Evolutionary conservation across 176 grass and related monocot genomes (phyloP), one percentile per base, ranked within the genome.

Genomic region (Eragrostis nindensis): DNA sequence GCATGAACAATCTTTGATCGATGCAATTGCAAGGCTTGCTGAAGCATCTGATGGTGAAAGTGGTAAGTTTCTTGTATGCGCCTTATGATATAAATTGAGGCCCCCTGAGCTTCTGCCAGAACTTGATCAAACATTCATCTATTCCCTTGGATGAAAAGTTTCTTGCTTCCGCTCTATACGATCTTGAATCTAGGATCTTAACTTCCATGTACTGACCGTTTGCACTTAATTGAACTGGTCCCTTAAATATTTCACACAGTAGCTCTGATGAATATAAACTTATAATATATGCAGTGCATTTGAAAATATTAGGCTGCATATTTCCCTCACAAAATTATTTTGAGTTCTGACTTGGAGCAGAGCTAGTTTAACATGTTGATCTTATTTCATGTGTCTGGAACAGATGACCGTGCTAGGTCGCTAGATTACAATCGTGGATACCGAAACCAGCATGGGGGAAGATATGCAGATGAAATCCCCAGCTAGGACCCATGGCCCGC

Each of bases 41-140:
- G 77, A 94, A 62, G 83, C 79, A 13, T 92, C 89, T 36, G 89
- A 94, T 87, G 92, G 80, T 60, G 89, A 94, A 74, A 87, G 89
- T 82, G 92, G 84, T 94, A 87, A 85, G 77, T 83, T 44, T 65
- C 52, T 4, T 54, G 47, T 32, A 26, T 43, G 15, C 7, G 40
- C 40, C 25, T 71, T 71, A 1, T 42, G 13, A 10, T 57, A 70
- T 24, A 60, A 64, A 41, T 84, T 53, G 8, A 45, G 7, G 11
- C 8, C 25, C 16, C n/a, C 17, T 1, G n/a, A n/a, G 46, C 46
- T 68, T 25, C 12, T 40, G 22, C 32, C 32, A 36, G 32, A 41
- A 43, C 39, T 7, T 26, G 21, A 55, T 42, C 4, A 41, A 42
- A 24, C 36, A 61, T 60, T 24, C 53, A 22, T 74, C 3, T 42